phyloP scores from a whole-genome alignment of 1,284 basidiomycete species.

The Boletus sp. region DNA sequence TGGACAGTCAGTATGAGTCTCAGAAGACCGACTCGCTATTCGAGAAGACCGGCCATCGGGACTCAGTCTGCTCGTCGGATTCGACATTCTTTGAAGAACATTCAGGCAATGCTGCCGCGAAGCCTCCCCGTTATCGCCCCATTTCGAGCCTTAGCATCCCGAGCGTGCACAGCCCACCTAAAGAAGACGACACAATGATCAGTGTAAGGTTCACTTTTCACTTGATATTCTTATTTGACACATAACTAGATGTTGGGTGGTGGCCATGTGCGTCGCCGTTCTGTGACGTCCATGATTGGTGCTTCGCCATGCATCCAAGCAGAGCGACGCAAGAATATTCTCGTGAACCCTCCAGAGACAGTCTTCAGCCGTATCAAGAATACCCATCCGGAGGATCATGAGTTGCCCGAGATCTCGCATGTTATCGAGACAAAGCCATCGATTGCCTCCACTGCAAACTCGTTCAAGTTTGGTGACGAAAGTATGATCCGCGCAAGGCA shows the following conservation, averaged over 20 bases:
- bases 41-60: constrained; percentile 53
- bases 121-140: constrained; percentile 53
- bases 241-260: neutral
- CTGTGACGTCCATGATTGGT: constrained; percentile 63
- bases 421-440: constrained; percentile 53
- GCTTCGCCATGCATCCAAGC: constrained; percentile 63
- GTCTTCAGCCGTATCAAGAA: constrained; percentile 30
- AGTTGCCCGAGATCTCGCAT: constrained; percentile 39
- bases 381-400: constrained; percentile 28
- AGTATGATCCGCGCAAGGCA: constrained; percentile 61
- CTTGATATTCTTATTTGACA: constrained; percentile 9
- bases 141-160: constrained; percentile 57
- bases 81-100: constrained; percentile 60
- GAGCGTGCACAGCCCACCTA: constrained; percentile 46
- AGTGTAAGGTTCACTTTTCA: constrained; percentile 39
- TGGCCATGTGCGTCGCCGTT: constrained; percentile 39
- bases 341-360: constrained; percentile 34
- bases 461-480: constrained; percentile 59
- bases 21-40: constrained; percentile 55
- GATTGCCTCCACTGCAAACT: constrained; percentile 52
- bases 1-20: constrained; percentile 40
- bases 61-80: constrained; percentile 50
- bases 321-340: constrained; percentile 55
- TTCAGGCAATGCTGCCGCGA: constrained; percentile 22
- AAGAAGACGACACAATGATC: neutral